Percentiles rank a stretch among this genome's conserved stretches.
Conservation (phyloP, 2,329 filamentous ascomycete genomes). For the Trichoderma sp. region DNA sequence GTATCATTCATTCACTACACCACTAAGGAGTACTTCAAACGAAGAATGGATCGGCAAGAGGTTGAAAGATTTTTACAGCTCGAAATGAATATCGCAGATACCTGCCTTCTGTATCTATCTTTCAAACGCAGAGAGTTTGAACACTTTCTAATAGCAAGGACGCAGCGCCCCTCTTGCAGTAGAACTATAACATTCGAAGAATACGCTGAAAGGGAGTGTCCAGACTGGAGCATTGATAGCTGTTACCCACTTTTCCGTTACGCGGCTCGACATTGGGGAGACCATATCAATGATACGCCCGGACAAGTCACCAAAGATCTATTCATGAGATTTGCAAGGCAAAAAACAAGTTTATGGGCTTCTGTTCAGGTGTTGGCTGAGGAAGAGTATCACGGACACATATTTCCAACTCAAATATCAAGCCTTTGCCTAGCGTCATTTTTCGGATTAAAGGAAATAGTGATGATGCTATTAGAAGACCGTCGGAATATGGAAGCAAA, state of each 20-base stretch:
- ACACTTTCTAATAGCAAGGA: not conserved
- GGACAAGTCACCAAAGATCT: not conserved
- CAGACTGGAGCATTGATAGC: not conserved
- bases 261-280: not conserved
- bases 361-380: not conserved
- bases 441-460: not conserved
- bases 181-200: too few species aligned
- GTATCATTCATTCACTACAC: not conserved
- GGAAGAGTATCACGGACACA: not conserved
- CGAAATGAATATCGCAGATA: not conserved
- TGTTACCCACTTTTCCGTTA: not conserved
- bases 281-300: not conserved
- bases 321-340: not conserved
- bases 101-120: not conserved
- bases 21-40: not conserved
- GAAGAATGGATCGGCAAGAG: not conserved
- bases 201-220: not conserved
- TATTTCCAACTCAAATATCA: not conserved
- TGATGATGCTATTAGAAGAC: not conserved
- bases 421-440: not conserved
- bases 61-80: not conserved
- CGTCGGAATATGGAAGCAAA: not conserved
- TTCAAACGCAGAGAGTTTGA: not conserved
- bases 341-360: not conserved
- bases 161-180: accelerated